Evolutionary conservation across 305 asterid genomes (phyloP).

Genomic region (Ilex paraguariensis): DNA sequence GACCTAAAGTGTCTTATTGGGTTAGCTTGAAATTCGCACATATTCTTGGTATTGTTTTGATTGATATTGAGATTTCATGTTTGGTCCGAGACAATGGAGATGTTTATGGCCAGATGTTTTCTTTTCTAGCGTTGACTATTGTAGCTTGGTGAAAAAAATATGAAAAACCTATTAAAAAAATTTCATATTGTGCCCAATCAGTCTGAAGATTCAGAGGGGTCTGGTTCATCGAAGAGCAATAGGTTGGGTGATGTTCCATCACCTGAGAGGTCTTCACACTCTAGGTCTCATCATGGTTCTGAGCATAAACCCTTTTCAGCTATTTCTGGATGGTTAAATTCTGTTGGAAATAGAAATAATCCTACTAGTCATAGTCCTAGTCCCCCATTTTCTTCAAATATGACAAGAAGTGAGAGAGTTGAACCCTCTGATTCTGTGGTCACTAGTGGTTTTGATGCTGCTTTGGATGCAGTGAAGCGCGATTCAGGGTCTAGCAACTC

Average conservation of each 20-base stretch:
- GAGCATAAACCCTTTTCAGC: conserved; percentile 71
- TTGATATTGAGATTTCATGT: conserved; percentile 39
- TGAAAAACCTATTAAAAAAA: conserved; percentile 83
- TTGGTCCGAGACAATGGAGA: conserved; percentile 53
- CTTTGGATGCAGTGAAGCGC: conserved; percentile 50
- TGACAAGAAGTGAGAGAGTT: conserved; percentile 38
- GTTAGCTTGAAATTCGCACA: conserved; percentile 20
- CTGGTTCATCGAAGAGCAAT: conserved; percentile 51
- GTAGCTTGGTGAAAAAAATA: conserved; percentile 30
- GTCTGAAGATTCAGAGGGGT: conserved; percentile 65
- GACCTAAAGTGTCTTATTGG: conserved; percentile 30
- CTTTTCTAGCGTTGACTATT: conserved; percentile 44
- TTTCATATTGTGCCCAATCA: conserved; percentile 75
- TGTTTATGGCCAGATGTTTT: conserved; percentile 36
- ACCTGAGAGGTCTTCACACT: conserved; percentile 39
- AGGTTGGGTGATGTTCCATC: conserved; percentile 45
- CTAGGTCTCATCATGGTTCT: conserved; percentile 36
- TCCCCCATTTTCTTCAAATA: conserved; percentile 68
- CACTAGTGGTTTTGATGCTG: conserved; percentile 66
- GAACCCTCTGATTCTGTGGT: conserved; percentile 73
- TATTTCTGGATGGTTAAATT: conserved; percentile 91
- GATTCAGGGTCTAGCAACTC: conserved; percentile 63
- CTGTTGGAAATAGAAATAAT: conserved; percentile 61
- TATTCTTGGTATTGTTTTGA: conserved; percentile 22
- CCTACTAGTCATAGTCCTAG: conserved; percentile 50